Evolutionary conservation across 108 stramenopile genomes (phyloP), one percentile per base, ranked within the genome.

Genomic region (Nitzschia inconspicua): DNA sequence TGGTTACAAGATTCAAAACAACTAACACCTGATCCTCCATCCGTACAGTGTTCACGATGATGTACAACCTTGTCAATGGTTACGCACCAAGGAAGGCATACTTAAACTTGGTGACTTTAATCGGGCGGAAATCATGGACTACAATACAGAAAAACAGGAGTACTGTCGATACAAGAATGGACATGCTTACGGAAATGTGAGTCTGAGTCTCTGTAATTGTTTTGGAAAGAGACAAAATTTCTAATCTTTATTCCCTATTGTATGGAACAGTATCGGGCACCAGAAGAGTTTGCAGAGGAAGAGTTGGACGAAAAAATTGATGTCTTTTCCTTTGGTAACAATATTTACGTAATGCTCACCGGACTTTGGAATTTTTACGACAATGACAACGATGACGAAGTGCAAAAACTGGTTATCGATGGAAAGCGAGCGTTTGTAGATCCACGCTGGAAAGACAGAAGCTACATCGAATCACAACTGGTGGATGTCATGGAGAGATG

Each of bases 61-160:
- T 34, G 68, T 89, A 7, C 88, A 89, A 66, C 72, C 84, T n/a
- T 83, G 79, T 42, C 91, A 93, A 62, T 89, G 85, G 85, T 56
- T 93, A 19, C 63, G 62, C 10, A 76, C 64, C 7, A 55, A 65
- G 7, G 80, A 89, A 23, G 88, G 84, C 4, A 46, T 37, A 9
- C 44, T 84, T 27, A 84, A 86, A 44, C 73, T 93, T 23, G 84
- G 84, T 27, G 91, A 93, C 54, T 93, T 93, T 39, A 93, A 87
- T 47, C 85, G 85, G 19, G 88, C 85, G 3, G 69, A 73, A 18
- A 65, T 86, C 24, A 76, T 84, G 64, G 29, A 72, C 16, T 89
- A 61, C 64, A 76, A 83, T 37, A 47, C 53, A n/a, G 40, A 55
- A 10, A 80, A 73, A 28, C 64, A 56, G 26, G 52, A 72, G 26